Evolutionary conservation across 495 filamentous ascomycete genomes (phyloP).

Genomic region (Xylaria palmicola): DNA sequence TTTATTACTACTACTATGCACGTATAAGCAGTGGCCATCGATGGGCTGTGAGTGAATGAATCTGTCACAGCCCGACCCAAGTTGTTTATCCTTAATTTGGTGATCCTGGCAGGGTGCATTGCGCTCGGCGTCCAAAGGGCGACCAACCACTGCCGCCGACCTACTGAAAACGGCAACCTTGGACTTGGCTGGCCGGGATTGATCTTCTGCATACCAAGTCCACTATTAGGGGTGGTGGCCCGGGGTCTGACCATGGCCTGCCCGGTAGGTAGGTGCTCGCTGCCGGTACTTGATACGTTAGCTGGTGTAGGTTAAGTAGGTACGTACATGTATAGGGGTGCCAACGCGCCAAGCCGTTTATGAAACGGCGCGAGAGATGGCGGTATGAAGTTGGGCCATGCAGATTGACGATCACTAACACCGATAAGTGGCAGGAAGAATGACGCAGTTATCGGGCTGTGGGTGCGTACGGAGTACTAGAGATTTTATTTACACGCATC

Average conservation of each 20-base stretch:
- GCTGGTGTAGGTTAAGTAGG: too few relatives aligned
- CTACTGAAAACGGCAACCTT: background rate
- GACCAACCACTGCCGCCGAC: background rate
- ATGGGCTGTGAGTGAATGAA: slow-evolving; percentile 1
- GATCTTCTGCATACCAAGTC: background rate
- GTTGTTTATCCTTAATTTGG: slow-evolving; percentile 8
- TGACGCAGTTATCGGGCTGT: too few relatives aligned
- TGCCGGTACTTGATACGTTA: too few relatives aligned
- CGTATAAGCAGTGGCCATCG: background rate
- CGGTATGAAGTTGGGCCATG: background rate
- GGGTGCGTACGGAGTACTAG: too few relatives aligned
- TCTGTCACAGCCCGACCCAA: slow-evolving; percentile 10
- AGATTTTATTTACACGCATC: too few relatives aligned
- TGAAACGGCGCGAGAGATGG: background rate
- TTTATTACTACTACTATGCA: background rate
- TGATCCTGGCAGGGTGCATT: background rate
- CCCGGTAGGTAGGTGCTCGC: too few relatives aligned
- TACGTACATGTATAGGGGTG: background rate
- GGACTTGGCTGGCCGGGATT: slow-evolving; percentile 1
- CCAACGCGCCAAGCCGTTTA: slow-evolving; percentile 3
- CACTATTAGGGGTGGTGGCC: too few relatives aligned
- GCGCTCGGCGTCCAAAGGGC: background rate
- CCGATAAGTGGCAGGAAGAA: too few relatives aligned
- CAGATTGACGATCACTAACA: too few relatives aligned
- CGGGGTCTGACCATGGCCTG: too few relatives aligned